phyloP scores from a whole-genome alignment of 2,329 filamentous ascomycete species.

The Cordyceps fumosorosea region DNA sequence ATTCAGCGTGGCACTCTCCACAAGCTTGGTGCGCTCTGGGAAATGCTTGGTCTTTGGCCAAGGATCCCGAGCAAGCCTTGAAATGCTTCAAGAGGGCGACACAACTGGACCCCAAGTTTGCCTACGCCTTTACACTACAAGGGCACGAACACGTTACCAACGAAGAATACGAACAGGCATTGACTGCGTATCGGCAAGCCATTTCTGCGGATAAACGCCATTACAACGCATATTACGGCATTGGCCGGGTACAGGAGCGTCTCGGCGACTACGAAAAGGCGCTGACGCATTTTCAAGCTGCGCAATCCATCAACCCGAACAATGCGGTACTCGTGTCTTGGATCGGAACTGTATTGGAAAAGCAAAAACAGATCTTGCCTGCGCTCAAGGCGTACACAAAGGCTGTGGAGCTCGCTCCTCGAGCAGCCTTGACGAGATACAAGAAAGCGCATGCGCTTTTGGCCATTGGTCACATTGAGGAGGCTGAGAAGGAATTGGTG shows the following conservation, averaged over 20 bases:
- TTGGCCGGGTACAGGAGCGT: slow-evolving; percentile 77
- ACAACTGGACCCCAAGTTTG: slow-evolving; percentile 82
- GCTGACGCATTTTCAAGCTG: slow-evolving; percentile 83
- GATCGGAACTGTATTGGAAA: slow-evolving; percentile 84
- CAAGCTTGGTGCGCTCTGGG: slow-evolving; percentile 95
- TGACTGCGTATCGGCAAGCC: slow-evolving; percentile 78
- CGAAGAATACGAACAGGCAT: slow-evolving; percentile 94
- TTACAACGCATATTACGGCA: slow-evolving; percentile 98
- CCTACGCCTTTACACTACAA: slow-evolving; percentile 92
- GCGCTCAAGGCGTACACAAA: slow-evolving; percentile 77
- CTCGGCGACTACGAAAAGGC: slow-evolving; percentile 87
- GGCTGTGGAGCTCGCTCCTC: slow-evolving; percentile 75
- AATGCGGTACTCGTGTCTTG: slow-evolving; percentile 90
- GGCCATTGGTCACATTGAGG: slow-evolving; percentile 61
- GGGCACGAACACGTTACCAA: slow-evolving; percentile 94
- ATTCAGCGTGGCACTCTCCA: slow-evolving; percentile 79
- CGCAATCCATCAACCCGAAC: slow-evolving; percentile 83
- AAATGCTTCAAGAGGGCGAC: slow-evolving; percentile 93
- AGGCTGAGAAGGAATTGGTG: slow-evolving; percentile 75
- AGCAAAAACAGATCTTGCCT: slow-evolving; percentile 71
- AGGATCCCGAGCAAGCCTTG: slow-evolving; percentile 90
- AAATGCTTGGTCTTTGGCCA: slow-evolving; percentile 87
- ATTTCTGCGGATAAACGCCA: slow-evolving; percentile 82
- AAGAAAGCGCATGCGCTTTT: slow-evolving; percentile 87
- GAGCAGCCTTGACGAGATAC: slow-evolving; percentile 78